Evolutionary conservation across 768 basidiomycete genomes (phyloP).

Genomic region (Roridomyces roridus): DNA sequence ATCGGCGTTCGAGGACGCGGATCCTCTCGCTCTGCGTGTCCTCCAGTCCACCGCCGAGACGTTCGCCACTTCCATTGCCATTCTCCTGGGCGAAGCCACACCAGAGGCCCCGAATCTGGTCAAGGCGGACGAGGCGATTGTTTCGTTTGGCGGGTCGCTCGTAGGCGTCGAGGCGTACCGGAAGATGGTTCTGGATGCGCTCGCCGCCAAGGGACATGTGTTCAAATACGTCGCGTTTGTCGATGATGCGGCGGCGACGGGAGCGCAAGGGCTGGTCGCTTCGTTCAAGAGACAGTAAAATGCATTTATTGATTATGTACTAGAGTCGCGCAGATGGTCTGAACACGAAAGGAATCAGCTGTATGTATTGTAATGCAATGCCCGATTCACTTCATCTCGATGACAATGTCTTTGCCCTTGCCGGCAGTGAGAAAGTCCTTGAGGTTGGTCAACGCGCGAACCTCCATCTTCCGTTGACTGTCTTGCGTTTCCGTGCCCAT

Average conservation of each 20-base stretch:
- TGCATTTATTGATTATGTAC: not conserved
- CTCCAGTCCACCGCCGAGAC: slow-evolving; percentile 55
- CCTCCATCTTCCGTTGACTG: slow-evolving; percentile 82
- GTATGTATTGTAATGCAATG: not conserved
- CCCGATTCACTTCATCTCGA: slow-evolving; percentile 47
- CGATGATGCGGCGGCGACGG: slow-evolving; percentile 69
- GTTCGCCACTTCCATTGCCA: slow-evolving; percentile 65
- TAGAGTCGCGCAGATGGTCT: slow-evolving; percentile 16
- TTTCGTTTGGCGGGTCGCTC: slow-evolving; percentile 84
- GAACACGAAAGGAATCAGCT: slow-evolving; percentile 9
- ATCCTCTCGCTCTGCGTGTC: slow-evolving; percentile 68
- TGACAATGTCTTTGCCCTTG: slow-evolving; percentile 69
- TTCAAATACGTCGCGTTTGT: slow-evolving; percentile 73
- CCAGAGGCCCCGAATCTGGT: slow-evolving; percentile 43
- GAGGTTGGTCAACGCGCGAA: slow-evolving; percentile 81
- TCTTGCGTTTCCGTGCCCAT: slow-evolving; percentile 91
- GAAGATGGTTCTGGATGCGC: slow-evolving; percentile 57
- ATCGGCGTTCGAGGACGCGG: slow-evolving; percentile 72
- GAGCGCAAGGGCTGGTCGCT: slow-evolving; percentile 63
- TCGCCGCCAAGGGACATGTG: slow-evolving; percentile 61
- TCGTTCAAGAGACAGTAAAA: slow-evolving; percentile 10
- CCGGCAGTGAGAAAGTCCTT: slow-evolving; percentile 72
- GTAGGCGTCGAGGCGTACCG: slow-evolving; percentile 69
- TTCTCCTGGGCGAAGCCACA: slow-evolving; percentile 52
- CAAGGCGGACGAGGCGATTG: slow-evolving; percentile 58